Percentiles rank a stretch among this genome's conserved stretches.
Conservation (phyloP, 371 early-diverging fungal genomes). For the Fennellomyces sp. region DNA sequence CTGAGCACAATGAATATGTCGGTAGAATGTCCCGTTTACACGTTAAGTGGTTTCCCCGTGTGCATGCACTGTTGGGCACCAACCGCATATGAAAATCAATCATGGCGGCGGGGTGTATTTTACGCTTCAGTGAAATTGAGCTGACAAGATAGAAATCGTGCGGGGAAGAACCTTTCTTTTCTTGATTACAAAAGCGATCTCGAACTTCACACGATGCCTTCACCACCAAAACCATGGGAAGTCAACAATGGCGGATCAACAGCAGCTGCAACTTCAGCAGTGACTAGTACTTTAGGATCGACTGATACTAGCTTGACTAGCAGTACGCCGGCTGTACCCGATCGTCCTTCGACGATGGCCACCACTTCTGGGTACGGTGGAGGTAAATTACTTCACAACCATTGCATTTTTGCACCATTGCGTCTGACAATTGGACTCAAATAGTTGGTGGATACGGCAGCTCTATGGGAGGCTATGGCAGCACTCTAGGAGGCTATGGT, state of each 20-base stretch:
- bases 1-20: too few relatives aligned
- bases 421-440: not conserved
- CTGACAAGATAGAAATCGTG: not conserved
- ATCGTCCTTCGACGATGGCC: slow-evolving; percentile 26
- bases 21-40: too few relatives aligned
- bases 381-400: slow-evolving; percentile 12
- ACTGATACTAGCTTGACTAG: slow-evolving; percentile 9
- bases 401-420: slow-evolving; percentile 2
- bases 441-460: slow-evolving; percentile 25
- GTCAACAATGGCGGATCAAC: slow-evolving; percentile 17
- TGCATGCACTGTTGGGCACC: too few relatives aligned
- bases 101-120: too few relatives aligned
- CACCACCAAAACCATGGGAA: slow-evolving; percentile 25
- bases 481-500: slow-evolving; percentile 19
- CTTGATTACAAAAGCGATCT: not conserved
- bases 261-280: slow-evolving; percentile 22
- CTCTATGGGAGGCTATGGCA: not conserved
- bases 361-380: slow-evolving; percentile 6
- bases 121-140: too few relatives aligned
- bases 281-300: slow-evolving; percentile 22
- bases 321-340: slow-evolving; percentile 32
- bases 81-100: too few relatives aligned
- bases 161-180: not conserved
- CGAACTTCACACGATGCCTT: slow-evolving; percentile 11
- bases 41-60: too few relatives aligned